These are phyloP conservation scores for Eimeria maxima DNA, from an alignment of 169 alveolate genomes.

Conservation along the genomic window DNA sequence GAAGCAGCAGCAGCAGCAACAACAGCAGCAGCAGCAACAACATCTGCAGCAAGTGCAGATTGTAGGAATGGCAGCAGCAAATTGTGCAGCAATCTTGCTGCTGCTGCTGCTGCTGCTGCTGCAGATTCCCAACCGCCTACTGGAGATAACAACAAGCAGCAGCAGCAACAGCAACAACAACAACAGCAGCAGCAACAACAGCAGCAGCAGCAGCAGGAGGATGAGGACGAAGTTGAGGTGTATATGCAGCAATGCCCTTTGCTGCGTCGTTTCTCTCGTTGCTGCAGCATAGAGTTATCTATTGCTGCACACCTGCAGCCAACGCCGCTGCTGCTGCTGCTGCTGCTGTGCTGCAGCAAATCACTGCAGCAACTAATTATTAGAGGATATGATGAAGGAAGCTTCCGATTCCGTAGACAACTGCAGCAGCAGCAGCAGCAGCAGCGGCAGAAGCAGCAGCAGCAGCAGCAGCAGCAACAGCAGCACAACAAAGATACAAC, in stretches of 20 bases:
- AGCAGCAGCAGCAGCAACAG: slow-evolving; percentile 15
- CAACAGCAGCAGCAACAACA: slow-evolving; percentile 14
- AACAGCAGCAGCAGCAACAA: background rate
- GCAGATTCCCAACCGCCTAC: background rate
- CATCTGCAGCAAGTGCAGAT: background rate
- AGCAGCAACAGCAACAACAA: background rate
- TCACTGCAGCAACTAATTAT: background rate
- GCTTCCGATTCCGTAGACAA: slow-evolving; percentile 38
- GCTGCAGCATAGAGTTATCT: background rate
- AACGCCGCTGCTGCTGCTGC: slow-evolving; percentile 52
- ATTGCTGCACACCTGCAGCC: slow-evolving; percentile 30
- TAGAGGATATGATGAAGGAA: slow-evolving; percentile 10
- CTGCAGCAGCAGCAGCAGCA: slow-evolving; percentile 52
- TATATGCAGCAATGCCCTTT: slow-evolving; percentile 27
- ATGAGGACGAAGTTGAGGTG: background rate
- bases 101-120: slow-evolving; percentile 7
- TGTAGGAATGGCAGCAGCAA: background rate
- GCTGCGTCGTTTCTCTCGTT: background rate
- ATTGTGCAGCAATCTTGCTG: background rate
- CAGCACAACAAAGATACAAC: background rate
- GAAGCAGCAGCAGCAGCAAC: background rate
- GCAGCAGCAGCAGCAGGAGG: slow-evolving; percentile 42
- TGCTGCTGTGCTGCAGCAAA: slow-evolving; percentile 33
- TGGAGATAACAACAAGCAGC: background rate
- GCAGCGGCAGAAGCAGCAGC: slow-evolving; percentile 34